Evolutionary conservation across 345 rosid species (phyloP), one percentile per base, ranked within the genome.

Genomic region (Ceriops zippeliana): DNA sequence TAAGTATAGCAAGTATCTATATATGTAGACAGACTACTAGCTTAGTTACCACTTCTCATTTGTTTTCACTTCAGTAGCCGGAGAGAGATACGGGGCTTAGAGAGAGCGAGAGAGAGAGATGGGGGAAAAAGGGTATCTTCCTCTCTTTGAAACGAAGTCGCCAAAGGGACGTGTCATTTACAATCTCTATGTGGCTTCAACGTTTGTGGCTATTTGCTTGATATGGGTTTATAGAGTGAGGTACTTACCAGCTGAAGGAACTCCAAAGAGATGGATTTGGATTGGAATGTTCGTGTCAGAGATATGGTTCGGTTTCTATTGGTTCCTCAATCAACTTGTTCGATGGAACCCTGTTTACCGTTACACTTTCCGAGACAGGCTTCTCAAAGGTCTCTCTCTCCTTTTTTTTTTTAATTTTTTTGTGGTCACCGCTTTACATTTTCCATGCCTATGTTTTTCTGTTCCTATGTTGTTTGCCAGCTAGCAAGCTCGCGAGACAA

Each of bases 351-450:
- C 17, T 1, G 59, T 75, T 31, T 58, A 75, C 11, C 65, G 75
- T 13, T 24, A 17, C 52, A 65, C 80, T 52, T 76, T 64, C 78
- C 73, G 64, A 42, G 63, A 73, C 65, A 70, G 76, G 66, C 81
- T 73, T 68, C 67, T n/a, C 58, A 56, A 3, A 75, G 83, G 79
- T 79, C n/a, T 2, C 13, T 5, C 24, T 28, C 30, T 28, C 28
- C 6, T 5, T 31, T 5, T 31, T 31, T 5, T 31, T 22, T 31
- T 26, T 35, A 24, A 24, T n/a, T 37, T 19, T 34, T 1, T 34
- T 7, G 7, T 34, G 30, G 30, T 5, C 47, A 8, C 27, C 0
- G 60, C 26, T 58, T 7, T 24, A 51, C 34, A 22, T 24, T 2
- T 9, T 54, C 27, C 15, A 54, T 54, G 58, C 22, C 1, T 21